Base-by-base conservation (phyloP, 495 filamentous ascomycete genomes). In the Daldinia decipiens region DNA sequence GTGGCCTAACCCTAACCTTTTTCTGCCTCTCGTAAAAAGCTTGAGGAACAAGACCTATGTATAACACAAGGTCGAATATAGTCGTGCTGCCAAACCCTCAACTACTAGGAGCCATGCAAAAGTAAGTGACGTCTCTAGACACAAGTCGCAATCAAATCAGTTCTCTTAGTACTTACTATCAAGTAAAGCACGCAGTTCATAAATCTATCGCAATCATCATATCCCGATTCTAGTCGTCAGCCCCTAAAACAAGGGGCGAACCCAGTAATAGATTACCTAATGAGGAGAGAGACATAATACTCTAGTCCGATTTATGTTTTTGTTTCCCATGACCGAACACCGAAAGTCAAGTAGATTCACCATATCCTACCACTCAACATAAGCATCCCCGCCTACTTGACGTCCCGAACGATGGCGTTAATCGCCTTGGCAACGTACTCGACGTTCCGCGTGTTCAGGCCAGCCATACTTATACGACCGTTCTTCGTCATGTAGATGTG, bases 401-500 rank as follows among this genome's bases (percentile, higher is more conserved):
- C 70, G 58, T 90, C 92, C 59, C 90, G 86, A 4, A 98, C 93
- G 52, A 93, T 91, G 71, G 89, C 92, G 74, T 98, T 92, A 1
- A 99, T 85, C 0, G 94, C 93, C 75, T 90, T 90, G 19, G 94
- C 95, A 67, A 97, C 89, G 79, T 98, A 97, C 43, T 97, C 93
- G 38, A 98, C 82, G 78, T 99, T 99, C 68, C 88, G 79, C 26
- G 91, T 91, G 79, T 98, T 99, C 68, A 98, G 78, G 1, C 95
- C 95, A 2, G 95, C 95, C 93, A 99, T 98, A 59, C 90, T 94
- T 78, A 98, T 97, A 36, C 95, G 88, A 11, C 95, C 95, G 74
- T 99, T 99, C 88, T 98, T 98, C 29, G 96, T 98, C 92, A 98
- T 97, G 79, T 99, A 99, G 39, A 99, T 86, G 77, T 98, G 96